Percentiles rank a stretch among this genome's conserved stretches.
phyloP scores from a whole-genome alignment of 371 early-diverging fungal genomes.

The Syncephalastrum racemosum region DNA sequence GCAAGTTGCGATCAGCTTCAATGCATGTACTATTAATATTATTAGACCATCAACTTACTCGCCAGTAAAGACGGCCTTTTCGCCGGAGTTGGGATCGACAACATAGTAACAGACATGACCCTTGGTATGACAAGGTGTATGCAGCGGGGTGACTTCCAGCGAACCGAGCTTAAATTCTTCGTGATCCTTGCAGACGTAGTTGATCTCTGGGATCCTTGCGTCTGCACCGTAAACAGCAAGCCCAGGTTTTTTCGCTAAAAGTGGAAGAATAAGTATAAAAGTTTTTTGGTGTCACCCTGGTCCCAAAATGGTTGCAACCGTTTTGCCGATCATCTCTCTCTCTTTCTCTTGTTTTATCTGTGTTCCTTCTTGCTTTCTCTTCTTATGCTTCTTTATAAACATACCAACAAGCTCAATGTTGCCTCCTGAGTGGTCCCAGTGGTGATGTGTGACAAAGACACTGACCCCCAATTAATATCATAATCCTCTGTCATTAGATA shows the following conservation, averaged over 20 bases:
- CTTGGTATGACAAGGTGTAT: conserved; percentile 88
- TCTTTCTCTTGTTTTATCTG: no score
- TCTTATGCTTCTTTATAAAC: neutral
- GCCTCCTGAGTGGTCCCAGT: conserved; percentile 80
- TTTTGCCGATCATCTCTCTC: conserved; percentile 11
- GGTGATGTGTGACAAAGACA: conserved; percentile 78
- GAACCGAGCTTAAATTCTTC: conserved; percentile 76
- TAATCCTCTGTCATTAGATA: neutral
- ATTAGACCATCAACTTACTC: conserved; percentile 27
- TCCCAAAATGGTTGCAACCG: conserved; percentile 18
- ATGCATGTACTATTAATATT: neutral
- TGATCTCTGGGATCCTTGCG: conserved; percentile 80
- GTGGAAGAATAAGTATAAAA: neutral
- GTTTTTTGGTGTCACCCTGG: conserved; percentile 17
- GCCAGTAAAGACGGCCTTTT: conserved; percentile 47
- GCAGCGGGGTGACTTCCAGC: conserved; percentile 61
- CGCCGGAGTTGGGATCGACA: conserved; percentile 47
- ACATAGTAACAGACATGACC: conserved; percentile 87
- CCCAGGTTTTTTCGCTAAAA: conserved; percentile 57
- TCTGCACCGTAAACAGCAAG: conserved; percentile 85
- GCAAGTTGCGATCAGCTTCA: neutral
- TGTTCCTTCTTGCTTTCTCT: no score
- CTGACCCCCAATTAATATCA: conserved; percentile 16
- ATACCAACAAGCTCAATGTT: conserved; percentile 60
- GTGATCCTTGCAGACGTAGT: conserved; percentile 69